A percentile compares a stretch with the other conserved stretches of the same genome.
Evolutionary conservation across 352 stramenopile genomes (phyloP).

Genomic region (Phytophthora pseudosyringae): DNA sequence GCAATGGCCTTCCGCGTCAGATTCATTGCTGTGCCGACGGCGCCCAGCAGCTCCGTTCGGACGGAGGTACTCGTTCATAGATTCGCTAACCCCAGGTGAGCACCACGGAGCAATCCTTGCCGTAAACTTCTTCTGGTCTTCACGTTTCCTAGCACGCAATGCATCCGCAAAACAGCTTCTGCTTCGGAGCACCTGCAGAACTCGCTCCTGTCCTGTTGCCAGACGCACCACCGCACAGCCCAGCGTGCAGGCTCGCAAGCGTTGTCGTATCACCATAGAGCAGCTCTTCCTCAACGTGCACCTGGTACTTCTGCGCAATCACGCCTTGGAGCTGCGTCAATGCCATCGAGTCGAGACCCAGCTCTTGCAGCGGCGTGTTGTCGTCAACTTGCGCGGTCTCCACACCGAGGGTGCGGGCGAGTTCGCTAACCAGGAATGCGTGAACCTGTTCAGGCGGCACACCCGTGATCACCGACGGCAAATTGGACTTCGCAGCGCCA

Average conservation of each 20-base stretch:
- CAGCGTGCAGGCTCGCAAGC: slow-evolving; percentile 82
- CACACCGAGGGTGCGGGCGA: slow-evolving; percentile 67
- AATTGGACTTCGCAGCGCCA: slow-evolving; percentile 31
- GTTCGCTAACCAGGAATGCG: slow-evolving; percentile 60
- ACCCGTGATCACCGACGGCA: slow-evolving; percentile 60
- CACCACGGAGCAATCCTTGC: no score
- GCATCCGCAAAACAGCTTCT: slow-evolving; percentile 76
- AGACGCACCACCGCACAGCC: slow-evolving; percentile 47
- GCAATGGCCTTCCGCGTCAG: no score
- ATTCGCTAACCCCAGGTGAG: no score
- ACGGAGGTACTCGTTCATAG: no score
- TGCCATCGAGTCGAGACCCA: slow-evolving; percentile 94
- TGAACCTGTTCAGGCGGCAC: slow-evolving; percentile 61
- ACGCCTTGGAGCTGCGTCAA: slow-evolving; percentile 96
- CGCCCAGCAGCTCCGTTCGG: no score
- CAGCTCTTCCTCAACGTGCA: slow-evolving; percentile 93
- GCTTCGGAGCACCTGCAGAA: slow-evolving; percentile 35
- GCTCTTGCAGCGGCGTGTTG: slow-evolving; percentile 67
- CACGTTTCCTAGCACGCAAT: slow-evolving; percentile 61
- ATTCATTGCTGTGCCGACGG: no score
- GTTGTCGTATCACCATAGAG: slow-evolving; percentile 92
- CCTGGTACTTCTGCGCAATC: slow-evolving; percentile 88
- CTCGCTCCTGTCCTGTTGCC: slow-evolving; percentile 27
- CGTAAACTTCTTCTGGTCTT: background rate
- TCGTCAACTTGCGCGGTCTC: slow-evolving; percentile 55